These are phyloP conservation scores for Aspergillus pseudoviridinutans DNA, from an alignment of 2,329 filamentous ascomycete genomes.

Conservation along the genomic window DNA sequence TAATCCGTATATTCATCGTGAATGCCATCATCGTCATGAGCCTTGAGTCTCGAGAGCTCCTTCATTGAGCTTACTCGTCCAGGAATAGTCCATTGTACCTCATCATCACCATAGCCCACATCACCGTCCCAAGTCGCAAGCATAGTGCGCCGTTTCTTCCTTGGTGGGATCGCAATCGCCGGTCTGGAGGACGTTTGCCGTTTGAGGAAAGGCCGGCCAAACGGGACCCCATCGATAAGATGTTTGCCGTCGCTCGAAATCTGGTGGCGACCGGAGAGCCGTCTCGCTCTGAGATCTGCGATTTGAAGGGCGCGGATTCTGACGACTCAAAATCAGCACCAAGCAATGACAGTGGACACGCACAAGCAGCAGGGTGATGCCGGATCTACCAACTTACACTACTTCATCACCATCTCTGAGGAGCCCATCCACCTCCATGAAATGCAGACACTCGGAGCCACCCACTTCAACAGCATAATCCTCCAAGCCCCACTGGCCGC, in stretches of 20 bases:
- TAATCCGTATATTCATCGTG: conserved; percentile 25
- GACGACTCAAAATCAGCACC: conserved; percentile 3
- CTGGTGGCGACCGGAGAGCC: conserved; percentile 73
- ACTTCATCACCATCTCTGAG: conserved; percentile 82
- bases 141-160: conserved; percentile 58
- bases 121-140: conserved; percentile 25
- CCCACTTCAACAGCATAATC: conserved; percentile 82
- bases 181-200: conserved; percentile 58
- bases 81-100: conserved; percentile 28
- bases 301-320: conserved; percentile 76
- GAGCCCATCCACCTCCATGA: conserved; percentile 64
- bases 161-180: conserved; percentile 65
- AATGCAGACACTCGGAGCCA: conserved; percentile 87
- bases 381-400: conserved; percentile 51
- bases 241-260: conserved; percentile 75
- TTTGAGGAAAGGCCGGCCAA: conserved; percentile 68
- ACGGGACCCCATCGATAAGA: conserved; percentile 79
- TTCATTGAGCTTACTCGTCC: conserved; percentile 17
- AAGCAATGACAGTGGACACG: not conserved
- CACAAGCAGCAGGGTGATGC: not conserved
- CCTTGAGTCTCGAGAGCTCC: conserved; percentile 24
- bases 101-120: conserved; percentile 27
- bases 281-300: conserved; percentile 68
- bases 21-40: conserved; percentile 27
- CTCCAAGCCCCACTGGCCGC: conserved; percentile 73